These are phyloP conservation scores for Thoreauomyces humboldtii DNA, from an alignment of 192 early-diverging fungal genomes.

Conservation along the genomic window DNA sequence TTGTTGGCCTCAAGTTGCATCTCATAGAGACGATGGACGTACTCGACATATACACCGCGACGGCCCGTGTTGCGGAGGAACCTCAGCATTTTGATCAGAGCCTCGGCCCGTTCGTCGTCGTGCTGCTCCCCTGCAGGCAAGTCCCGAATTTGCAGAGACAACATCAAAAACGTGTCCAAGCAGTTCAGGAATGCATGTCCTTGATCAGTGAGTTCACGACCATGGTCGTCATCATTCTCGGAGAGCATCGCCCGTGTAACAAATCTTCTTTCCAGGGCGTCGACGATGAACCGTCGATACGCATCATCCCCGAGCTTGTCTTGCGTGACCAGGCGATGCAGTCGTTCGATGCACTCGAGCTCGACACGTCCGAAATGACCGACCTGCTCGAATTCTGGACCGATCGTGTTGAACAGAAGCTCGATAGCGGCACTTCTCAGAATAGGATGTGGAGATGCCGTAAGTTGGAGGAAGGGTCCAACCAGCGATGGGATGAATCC, in stretches of 20 bases:
- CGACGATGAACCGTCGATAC: slow-evolving; percentile 46
- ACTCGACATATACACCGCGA: slow-evolving; percentile 62
- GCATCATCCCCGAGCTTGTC: slow-evolving; percentile 39
- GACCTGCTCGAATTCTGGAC: slow-evolving; percentile 33
- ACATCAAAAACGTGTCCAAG: slow-evolving; percentile 49
- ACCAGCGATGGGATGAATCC: slow-evolving; percentile 39
- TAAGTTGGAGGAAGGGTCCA: slow-evolving; percentile 48
- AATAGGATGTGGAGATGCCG: slow-evolving; percentile 41
- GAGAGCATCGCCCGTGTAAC: slow-evolving; percentile 19
- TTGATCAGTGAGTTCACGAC: slow-evolving; percentile 18
- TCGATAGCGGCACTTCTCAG: slow-evolving; percentile 43
- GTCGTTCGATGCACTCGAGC: slow-evolving; percentile 43
- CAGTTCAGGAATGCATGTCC: slow-evolving; percentile 45
- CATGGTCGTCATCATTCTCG: slow-evolving; percentile 4
- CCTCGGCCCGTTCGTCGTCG: slow-evolving; percentile 62
- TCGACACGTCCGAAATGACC: slow-evolving; percentile 43
- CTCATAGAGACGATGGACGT: slow-evolving; percentile 60
- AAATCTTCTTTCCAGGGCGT: slow-evolving; percentile 39
- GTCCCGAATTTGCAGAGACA: slow-evolving; percentile 51
- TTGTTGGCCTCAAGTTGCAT: slow-evolving; percentile 56
- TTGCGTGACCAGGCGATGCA: slow-evolving; percentile 38
- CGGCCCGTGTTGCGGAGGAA: slow-evolving; percentile 62
- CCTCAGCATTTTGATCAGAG: slow-evolving; percentile 59
- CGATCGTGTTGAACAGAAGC: slow-evolving; percentile 41
- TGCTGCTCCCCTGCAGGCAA: slow-evolving; percentile 52